phyloP scores from a whole-genome alignment of 768 basidiomycete species.

The Udeniomyces megalosporus region DNA sequence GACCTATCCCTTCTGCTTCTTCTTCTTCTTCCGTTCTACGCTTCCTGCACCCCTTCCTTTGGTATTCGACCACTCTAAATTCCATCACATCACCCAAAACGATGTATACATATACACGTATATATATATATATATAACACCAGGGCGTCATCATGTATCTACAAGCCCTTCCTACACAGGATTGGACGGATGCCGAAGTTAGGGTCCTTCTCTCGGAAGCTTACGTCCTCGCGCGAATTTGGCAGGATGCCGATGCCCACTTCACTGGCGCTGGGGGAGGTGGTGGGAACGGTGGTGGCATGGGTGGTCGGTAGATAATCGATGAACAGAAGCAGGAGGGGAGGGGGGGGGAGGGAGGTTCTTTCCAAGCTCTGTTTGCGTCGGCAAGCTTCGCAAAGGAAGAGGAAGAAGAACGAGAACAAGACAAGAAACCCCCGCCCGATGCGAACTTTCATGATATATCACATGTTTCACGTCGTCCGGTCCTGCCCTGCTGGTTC shows the following conservation, averaged over 20 bases:
- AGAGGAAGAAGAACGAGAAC: too few relatives aligned
- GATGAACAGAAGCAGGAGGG: background rate
- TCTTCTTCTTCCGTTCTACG: background rate
- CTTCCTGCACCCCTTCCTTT: background rate
- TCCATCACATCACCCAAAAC: too few relatives aligned
- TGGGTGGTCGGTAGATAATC: too few relatives aligned
- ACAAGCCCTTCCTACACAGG: conserved; percentile 38
- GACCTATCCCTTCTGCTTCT: background rate
- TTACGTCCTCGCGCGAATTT: conserved; percentile 45
- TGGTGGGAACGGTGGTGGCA: conserved; percentile 7
- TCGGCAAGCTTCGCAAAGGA: background rate
- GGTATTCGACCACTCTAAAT: background rate
- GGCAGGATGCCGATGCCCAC: conserved; percentile 24
- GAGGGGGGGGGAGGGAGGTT: background rate
- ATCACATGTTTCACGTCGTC: too few relatives aligned
- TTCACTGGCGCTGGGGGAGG: conserved; percentile 9
- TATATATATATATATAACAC: too few relatives aligned
- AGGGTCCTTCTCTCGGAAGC: conserved; percentile 91
- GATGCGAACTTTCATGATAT: too few relatives aligned
- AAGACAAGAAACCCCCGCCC: too few relatives aligned
- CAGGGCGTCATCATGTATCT: conserved; percentile 99
- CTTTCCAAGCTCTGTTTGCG: background rate
- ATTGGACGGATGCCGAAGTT: conserved; percentile 90
- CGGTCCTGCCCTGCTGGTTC: too few relatives aligned
- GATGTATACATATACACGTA: too few relatives aligned